These are phyloP conservation scores for Leccinum olivaceopallidum DNA, from an alignment of 768 basidiomycete genomes.

Conservation along the genomic window DNA sequence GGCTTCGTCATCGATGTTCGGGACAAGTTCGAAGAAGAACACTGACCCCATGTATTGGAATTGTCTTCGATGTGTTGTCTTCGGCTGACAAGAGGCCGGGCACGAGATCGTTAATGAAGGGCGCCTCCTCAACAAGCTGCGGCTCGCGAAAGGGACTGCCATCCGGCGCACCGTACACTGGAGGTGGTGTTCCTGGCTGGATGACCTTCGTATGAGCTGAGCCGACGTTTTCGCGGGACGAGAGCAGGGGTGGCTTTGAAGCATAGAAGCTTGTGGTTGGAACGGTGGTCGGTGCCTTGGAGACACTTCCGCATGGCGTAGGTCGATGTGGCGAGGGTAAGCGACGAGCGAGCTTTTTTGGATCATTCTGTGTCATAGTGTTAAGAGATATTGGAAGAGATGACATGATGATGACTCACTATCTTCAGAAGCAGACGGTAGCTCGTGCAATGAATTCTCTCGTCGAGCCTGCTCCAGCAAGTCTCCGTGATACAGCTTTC, in stretches of 20 bases:
- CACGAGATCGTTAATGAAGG: conserved; percentile 35
- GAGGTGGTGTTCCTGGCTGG: conserved; percentile 31
- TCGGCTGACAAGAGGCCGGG: conserved; percentile 40
- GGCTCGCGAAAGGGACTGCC: conserved; percentile 50
- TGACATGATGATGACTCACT: not conserved
- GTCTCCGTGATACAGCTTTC: no score
- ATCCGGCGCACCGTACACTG: conserved; percentile 25
- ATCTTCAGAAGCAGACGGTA: no score
- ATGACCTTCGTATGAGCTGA: conserved; percentile 39
- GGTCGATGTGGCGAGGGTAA: conserved; percentile 45
- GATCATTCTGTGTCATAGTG: conserved; percentile 50
- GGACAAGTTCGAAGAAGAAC: conserved; percentile 55
- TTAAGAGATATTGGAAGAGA: conserved; percentile 1
- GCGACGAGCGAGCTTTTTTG: conserved; percentile 36
- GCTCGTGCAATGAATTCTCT: no score
- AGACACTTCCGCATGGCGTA: conserved; percentile 35
- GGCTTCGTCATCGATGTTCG: conserved; percentile 59
- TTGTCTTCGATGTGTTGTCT: conserved; percentile 12
- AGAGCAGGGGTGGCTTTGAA: conserved; percentile 38
- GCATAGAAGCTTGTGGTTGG: conserved; percentile 30
- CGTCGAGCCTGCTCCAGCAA: no score
- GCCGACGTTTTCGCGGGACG: conserved; percentile 35
- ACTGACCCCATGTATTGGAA: conserved; percentile 40
- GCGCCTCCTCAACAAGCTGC: conserved; percentile 50
- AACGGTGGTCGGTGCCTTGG: conserved; percentile 27